These are phyloP conservation scores for Pecoramyces ruminantium DNA, from an alignment of 192 early-diverging fungal species.

Conservation along the genomic window DNA sequence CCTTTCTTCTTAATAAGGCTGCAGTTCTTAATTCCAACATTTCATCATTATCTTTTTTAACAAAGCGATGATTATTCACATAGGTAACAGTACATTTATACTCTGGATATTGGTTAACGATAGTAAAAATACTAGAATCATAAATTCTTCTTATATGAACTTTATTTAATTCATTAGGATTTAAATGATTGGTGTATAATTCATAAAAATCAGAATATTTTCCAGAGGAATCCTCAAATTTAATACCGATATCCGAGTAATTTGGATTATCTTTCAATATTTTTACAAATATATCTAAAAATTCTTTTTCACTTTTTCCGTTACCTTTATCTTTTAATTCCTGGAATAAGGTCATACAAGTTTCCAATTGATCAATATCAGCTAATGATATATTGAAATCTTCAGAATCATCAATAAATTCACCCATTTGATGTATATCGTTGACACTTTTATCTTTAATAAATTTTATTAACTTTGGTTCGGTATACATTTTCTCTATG, in stretches of 20 bases:
- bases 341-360: neutral
- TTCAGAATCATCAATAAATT: neutral
- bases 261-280: neutral
- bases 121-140: neutral
- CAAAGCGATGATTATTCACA: neutral
- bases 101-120: neutral
- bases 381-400: neutral
- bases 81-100: neutral
- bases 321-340: neutral
- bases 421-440: neutral
- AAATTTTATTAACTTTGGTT: neutral
- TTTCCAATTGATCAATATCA: neutral
- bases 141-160: neutral
- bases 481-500: neutral
- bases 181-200: neutral
- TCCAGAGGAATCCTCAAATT: neutral
- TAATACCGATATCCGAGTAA: neutral
- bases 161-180: neutral
- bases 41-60: neutral
- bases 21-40: neutral
- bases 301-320: neutral
- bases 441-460: neutral
- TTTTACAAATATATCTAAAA: neutral
- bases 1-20: neutral
- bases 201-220: neutral